Conservation (phyloP, 176 grass and related monocot species). For the Oryza coarctata region DNA sequence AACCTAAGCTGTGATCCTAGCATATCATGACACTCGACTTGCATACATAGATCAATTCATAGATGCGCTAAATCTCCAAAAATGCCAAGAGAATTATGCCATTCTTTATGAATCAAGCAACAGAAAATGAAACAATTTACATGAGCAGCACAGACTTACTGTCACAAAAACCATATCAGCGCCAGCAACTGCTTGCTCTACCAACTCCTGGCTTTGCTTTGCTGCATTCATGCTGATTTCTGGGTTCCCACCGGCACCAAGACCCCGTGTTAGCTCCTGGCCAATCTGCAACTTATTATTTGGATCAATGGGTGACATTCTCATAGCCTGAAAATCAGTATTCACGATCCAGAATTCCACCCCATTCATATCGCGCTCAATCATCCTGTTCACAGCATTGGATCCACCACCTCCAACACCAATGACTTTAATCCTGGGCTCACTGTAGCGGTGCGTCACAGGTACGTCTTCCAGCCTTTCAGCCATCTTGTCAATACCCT, state of each 20-base stretch:
- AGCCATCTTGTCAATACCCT: neutral
- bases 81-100: neutral
- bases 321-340: slow-evolving; percentile 86
- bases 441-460: slow-evolving; percentile 53
- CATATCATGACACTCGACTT: neutral
- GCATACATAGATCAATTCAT: neutral
- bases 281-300: slow-evolving; percentile 72
- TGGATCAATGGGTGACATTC: slow-evolving; percentile 64
- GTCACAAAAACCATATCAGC: slow-evolving; percentile 90
- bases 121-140: neutral
- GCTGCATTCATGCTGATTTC: slow-evolving; percentile 88
- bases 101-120: neutral
- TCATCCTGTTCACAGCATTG: slow-evolving; percentile 88
- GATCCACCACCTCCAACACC: slow-evolving; percentile 84
- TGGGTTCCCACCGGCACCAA: slow-evolving; percentile 82
- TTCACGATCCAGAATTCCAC: slow-evolving; percentile 93
- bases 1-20: neutral
- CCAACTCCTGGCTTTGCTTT: slow-evolving; percentile 66
- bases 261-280: slow-evolving; percentile 70
- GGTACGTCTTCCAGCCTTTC: slow-evolving; percentile 30
- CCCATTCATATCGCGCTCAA: slow-evolving; percentile 73
- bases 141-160: slow-evolving; percentile 31
- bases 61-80: neutral
- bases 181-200: slow-evolving; percentile 65
- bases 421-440: slow-evolving; percentile 82